Conservation (phyloP, 192 early-diverging fungal species). For the Ambispora gerdemannii region DNA sequence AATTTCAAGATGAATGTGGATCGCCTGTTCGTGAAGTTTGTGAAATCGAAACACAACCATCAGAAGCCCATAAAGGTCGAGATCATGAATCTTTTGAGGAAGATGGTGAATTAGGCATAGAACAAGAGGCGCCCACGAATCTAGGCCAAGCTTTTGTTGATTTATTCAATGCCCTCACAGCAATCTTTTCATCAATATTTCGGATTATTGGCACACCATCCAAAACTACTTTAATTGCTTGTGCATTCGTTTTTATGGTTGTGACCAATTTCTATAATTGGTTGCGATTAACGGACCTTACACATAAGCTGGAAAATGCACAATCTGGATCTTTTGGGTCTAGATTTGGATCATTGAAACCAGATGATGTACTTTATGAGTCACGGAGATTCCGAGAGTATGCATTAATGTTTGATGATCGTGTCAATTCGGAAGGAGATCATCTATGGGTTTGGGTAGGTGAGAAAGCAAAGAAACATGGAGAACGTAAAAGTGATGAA, state of each 20-base stretch:
- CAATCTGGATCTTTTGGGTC: not conserved
- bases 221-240: not conserved
- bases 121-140: not conserved
- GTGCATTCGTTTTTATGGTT: not conserved
- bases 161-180: not conserved
- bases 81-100: not conserved
- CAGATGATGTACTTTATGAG: slow-evolving; percentile 3
- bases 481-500: not conserved
- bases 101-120: not conserved
- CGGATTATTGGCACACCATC: slow-evolving; percentile 1
- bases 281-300: not conserved
- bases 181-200: not conserved
- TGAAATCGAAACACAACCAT: not conserved
- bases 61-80: not conserved
- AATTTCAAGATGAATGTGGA: slow-evolving; percentile 33
- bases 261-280: slow-evolving; percentile 17
- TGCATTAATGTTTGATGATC: slow-evolving; percentile 9
- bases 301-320: slow-evolving; percentile 1
- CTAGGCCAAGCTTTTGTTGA: not conserved
- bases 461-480: slow-evolving; percentile 19
- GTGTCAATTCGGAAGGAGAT: slow-evolving; percentile 5
- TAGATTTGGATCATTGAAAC: not conserved
- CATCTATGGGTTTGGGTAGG: slow-evolving; percentile 9
- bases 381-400: not conserved
- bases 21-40: not conserved